These are phyloP conservation scores for Globisporangium spiculum DNA, from an alignment of 352 stramenopile genomes.

Conservation along the genomic window DNA sequence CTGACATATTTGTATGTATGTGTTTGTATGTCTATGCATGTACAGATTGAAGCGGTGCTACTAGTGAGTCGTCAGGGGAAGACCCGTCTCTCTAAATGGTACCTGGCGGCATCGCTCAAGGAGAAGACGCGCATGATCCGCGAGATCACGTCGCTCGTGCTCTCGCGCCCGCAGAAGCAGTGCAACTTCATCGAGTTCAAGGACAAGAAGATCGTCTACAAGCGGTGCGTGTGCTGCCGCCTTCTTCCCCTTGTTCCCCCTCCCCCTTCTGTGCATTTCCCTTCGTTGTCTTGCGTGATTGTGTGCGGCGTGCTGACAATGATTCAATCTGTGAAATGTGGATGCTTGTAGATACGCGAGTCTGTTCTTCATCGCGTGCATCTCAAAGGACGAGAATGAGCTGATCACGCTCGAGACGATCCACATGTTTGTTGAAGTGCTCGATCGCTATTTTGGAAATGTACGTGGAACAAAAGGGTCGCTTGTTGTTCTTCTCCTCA, in stretches of 20 bases:
- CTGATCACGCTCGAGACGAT: slow-evolving; percentile 97
- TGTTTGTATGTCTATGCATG: slow-evolving; percentile 20
- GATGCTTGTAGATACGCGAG: slow-evolving; percentile 87
- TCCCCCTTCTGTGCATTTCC: background rate
- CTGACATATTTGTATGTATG: background rate
- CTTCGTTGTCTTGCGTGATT: background rate
- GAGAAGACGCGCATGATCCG: slow-evolving; percentile 88
- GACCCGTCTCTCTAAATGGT: slow-evolving; percentile 91
- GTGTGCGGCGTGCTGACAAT: background rate
- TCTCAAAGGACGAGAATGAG: slow-evolving; percentile 96
- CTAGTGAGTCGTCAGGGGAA: slow-evolving; percentile 91
- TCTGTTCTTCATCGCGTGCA: slow-evolving; percentile 97
- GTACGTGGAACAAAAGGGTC: slow-evolving; percentile 31
- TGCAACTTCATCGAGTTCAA: slow-evolving; percentile 98
- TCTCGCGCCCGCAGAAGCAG: slow-evolving; percentile 81
- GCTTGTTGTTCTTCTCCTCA: background rate
- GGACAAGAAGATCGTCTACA: slow-evolving; percentile 98
- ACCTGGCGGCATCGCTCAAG: slow-evolving; percentile 71
- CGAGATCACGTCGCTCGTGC: slow-evolving; percentile 87
- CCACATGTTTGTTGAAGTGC: slow-evolving; percentile 97
- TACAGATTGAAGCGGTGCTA: slow-evolving; percentile 86
- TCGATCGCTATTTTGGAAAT: slow-evolving; percentile 97
- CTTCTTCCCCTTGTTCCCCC: background rate
- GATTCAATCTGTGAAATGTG: background rate
- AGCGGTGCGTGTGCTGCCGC: slow-evolving; percentile 54